These are phyloP conservation scores for Xanthoconium purpureum DNA, from an alignment of 768 basidiomycete genomes.

Conservation along the genomic window DNA sequence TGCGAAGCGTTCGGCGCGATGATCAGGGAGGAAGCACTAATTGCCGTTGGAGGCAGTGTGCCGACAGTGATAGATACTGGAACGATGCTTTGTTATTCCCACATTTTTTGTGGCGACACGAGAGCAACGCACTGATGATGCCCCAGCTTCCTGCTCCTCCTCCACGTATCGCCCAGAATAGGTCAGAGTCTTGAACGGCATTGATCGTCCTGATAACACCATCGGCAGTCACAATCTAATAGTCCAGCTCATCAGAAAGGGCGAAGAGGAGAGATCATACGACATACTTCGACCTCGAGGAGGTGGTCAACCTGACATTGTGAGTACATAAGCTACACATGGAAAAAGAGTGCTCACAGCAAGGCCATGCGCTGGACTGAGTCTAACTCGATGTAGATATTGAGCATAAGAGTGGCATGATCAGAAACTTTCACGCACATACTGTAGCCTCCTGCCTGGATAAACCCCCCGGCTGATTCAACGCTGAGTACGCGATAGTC, in stretches of 20 bases:
- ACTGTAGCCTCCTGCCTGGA: conserved; percentile 47
- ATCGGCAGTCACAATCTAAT: conserved; percentile 38
- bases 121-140: conserved; percentile 32
- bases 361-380: conserved; percentile 19
- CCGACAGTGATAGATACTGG: conserved; percentile 19
- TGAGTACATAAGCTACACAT: background rate
- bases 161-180: conserved; percentile 55
- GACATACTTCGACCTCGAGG: conserved; percentile 36
- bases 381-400: background rate
- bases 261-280: background rate
- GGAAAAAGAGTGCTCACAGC: background rate
- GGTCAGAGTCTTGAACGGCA: conserved; percentile 37
- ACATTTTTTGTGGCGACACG: background rate
- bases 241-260: background rate
- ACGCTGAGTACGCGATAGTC: background rate
- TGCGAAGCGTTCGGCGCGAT: conserved; percentile 12
- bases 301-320: conserved; percentile 41
- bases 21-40: conserved; percentile 7
- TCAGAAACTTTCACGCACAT: conserved; percentile 1
- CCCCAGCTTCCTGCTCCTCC: conserved; percentile 51
- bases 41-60: conserved; percentile 2
- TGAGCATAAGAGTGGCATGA: background rate
- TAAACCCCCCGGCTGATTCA: conserved; percentile 38
- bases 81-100: background rate
- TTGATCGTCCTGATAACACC: conserved; percentile 41